These are phyloP conservation scores for Geotrichum fermentans DNA, from an alignment of 1,139 yeast genomes.

Conservation along the genomic window DNA sequence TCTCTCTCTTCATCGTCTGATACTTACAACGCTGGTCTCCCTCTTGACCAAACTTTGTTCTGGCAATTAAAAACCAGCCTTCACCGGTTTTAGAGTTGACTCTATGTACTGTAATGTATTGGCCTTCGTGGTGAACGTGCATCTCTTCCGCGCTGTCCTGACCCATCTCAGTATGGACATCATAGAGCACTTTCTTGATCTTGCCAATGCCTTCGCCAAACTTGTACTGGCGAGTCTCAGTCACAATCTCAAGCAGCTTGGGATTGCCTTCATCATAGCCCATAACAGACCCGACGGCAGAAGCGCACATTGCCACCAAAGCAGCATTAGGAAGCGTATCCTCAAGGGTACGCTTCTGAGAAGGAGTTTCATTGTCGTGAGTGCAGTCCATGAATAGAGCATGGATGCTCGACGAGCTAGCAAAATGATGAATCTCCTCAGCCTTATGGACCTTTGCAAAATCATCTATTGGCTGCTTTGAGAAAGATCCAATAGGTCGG, in stretches of 20 bases:
- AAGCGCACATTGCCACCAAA: constrained; percentile 83
- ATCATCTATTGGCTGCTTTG: constrained; percentile 30
- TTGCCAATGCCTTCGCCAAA: constrained; percentile 65
- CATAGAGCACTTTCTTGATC: constrained; percentile 55
- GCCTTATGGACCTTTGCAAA: constrained; percentile 22
- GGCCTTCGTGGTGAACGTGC: constrained; percentile 92
- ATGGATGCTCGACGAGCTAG: constrained; percentile 71
- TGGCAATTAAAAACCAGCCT: constrained; percentile 85
- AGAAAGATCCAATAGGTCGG: constrained; percentile 84
- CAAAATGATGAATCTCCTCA: constrained; percentile 39
- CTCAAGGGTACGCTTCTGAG: constrained; percentile 84
- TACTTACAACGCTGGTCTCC: constrained; percentile 33
- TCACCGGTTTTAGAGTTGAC: constrained; percentile 76
- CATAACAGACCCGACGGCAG: constrained; percentile 90
- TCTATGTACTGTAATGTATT: constrained; percentile 85
- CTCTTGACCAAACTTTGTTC: constrained; percentile 61
- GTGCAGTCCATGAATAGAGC: constrained; percentile 97
- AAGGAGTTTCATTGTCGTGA: constrained; percentile 89
- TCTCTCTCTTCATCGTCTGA: neutral
- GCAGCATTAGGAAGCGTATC: constrained; percentile 96
- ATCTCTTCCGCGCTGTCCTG: constrained; percentile 74
- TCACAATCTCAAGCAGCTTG: constrained; percentile 70
- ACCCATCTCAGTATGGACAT: constrained; percentile 64
- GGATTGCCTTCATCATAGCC: constrained; percentile 95
- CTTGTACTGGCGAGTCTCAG: constrained; percentile 63